phyloP scores from a whole-genome alignment of 208 protist species.

The Leishmania mexicana region DNA sequence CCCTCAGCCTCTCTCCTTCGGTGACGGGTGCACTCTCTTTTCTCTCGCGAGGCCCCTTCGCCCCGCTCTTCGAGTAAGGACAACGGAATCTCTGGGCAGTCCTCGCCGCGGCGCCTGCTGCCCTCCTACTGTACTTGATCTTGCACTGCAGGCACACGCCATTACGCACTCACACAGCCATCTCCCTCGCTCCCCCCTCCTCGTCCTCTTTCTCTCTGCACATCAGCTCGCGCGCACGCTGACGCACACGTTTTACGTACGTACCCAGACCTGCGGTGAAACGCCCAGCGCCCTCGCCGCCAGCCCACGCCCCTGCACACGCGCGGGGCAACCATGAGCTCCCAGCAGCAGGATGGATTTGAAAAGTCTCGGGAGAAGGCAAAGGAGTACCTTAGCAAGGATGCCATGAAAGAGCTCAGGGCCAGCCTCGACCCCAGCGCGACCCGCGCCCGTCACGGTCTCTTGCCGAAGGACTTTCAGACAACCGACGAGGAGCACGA shows the following conservation, averaged over 20 bases:
- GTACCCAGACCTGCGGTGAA: neutral
- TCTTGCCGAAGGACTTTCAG: slow-evolving; percentile 62
- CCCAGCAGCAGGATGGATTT: slow-evolving; percentile 12
- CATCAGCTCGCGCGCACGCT: neutral
- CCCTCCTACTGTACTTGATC: neutral
- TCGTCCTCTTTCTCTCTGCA: neutral
- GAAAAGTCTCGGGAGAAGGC: slow-evolving; percentile 39
- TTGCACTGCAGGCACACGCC: neutral
- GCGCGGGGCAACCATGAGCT: neutral
- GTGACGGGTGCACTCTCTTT: neutral
- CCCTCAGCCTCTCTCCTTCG: neutral
- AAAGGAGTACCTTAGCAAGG: slow-evolving; percentile 63
- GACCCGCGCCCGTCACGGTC: slow-evolving; percentile 56
- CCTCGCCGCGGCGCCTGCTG: neutral
- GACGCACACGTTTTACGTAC: neutral
- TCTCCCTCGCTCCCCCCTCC: neutral
- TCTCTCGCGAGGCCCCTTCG: too few species aligned
- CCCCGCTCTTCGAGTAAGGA: too few species aligned
- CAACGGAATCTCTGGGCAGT: too few species aligned
- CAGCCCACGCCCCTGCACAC: neutral
- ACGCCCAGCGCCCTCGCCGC: neutral
- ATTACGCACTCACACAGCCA: neutral
- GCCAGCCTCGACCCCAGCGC: slow-evolving; percentile 44
- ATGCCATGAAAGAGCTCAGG: slow-evolving; percentile 55
- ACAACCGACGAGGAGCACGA: slow-evolving; percentile 65